Evolutionary conservation across 2,329 filamentous ascomycete genomes (phyloP), one percentile per base, ranked within the genome.

Genomic region (Harringtonia aguacate): DNA sequence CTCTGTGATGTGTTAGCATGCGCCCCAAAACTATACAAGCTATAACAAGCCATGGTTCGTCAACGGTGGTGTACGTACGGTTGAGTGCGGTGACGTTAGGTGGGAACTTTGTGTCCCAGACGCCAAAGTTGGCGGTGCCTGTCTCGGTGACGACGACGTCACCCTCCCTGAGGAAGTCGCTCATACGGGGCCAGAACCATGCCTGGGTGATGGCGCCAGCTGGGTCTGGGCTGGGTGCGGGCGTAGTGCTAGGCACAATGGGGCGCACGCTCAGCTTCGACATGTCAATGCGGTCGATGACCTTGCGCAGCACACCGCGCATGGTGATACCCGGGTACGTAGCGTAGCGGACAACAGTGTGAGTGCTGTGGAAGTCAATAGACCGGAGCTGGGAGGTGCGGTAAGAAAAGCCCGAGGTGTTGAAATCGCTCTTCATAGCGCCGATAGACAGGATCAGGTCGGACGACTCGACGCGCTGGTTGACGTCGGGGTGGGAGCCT

Each of bases 71-170:
- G 6, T 7, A 46, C 73, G 81, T 57, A 88, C 84, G 51, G 45
- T 50, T 53, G 17, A 53, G 44, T 3, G 48, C 49, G 8, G 76
- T 86, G n/a, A 89, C 84, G n/a, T 75, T 72, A 3, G 68, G 59
- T 0, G 87, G 87, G 65, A 94, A 92, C 35, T 76, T 75, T 5
- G 86, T 89, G 46, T 89, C 85, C 77, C 84, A 87, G 55, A 92
- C 85, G 45, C 88, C 88, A 59, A 94, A 90, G 64, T 88, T 90
- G 46, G 86, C 72, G 0, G 88, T 95, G 33, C 87, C 88, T 3
- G 87, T 94, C 61, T 94, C 88, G 0, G 87, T 90, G 41, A 94
- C 75, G 44, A 95, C 69, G 45, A 94, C 77, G 55, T 95, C 88
- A 37, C 79, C 71, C 43, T 79, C 68, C 36, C 46, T 24, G 21